phyloP scores from a whole-genome alignment of 768 basidiomycete genomes.

The Lactifluus pinguis region DNA sequence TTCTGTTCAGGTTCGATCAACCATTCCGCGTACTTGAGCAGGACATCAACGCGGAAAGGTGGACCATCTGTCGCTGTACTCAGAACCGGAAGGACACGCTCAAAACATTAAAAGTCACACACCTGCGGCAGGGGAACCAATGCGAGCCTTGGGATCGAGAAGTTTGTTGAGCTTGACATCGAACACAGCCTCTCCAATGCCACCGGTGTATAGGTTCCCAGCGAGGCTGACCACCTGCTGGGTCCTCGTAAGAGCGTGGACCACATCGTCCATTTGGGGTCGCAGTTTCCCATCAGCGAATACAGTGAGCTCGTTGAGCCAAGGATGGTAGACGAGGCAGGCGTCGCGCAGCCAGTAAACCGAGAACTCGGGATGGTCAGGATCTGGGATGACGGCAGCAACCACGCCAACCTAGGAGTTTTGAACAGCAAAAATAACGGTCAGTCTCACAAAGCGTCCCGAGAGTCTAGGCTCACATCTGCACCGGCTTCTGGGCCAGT shows the following conservation, averaged over 20 bases:
- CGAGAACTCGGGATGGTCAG: constrained; percentile 1
- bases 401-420: constrained; percentile 2
- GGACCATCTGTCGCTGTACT: constrained; percentile 4
- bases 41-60: constrained; percentile 2
- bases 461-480: neutral
- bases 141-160: constrained; percentile 3
- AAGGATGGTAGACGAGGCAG: constrained; percentile 12
- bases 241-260: constrained; percentile 6
- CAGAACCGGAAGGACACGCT: neutral
- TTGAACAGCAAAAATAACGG: neutral
- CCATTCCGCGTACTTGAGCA: constrained; percentile 16
- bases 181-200: constrained; percentile 11
- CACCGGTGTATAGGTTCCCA: constrained; percentile 16
- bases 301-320: constrained; percentile 17
- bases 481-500: constrained; percentile 15
- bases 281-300: constrained; percentile 4
- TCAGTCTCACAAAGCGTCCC: neutral
- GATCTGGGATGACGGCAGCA: neutral
- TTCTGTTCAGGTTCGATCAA: constrained; percentile 8
- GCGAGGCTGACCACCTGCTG: constrained; percentile 10
- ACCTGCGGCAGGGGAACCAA: constrained; percentile 15
- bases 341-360: constrained; percentile 11
- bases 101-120: neutral
- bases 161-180: constrained; percentile 1
- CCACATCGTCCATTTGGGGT: constrained; percentile 6